A percentile compares a stretch with the other conserved stretches of the same genome.
Conservation (phyloP, 139 green algal genomes). For the Ettlia oleoabundans region DNA sequence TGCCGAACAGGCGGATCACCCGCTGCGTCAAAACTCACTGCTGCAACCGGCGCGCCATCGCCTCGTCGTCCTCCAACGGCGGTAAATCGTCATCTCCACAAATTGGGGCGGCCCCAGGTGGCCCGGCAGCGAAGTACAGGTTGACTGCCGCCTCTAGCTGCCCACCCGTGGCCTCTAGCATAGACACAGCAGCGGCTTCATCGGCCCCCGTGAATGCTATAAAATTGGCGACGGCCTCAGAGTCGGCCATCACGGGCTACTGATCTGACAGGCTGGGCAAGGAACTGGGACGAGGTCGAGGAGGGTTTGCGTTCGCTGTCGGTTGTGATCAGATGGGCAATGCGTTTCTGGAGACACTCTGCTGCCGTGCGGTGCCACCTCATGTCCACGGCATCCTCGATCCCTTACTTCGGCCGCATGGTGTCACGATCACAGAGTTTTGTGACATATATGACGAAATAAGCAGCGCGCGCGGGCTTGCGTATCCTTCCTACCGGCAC, state of each 20-base stretch:
- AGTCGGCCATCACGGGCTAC: neutral
- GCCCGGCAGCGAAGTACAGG: conserved; percentile 63
- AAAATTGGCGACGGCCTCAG: conserved; percentile 54
- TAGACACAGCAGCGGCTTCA: conserved; percentile 35
- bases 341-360: too few relatives aligned
- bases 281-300: too few relatives aligned
- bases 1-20: neutral
- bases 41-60: conserved; percentile 35
- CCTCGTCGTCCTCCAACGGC: conserved; percentile 22
- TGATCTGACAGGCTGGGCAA: neutral
- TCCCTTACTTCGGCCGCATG: too few relatives aligned
- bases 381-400: too few relatives aligned
- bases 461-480: too few relatives aligned
- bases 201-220: conserved; percentile 56
- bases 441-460: too few relatives aligned
- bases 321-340: too few relatives aligned
- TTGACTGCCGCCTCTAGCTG: conserved; percentile 70
- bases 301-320: too few relatives aligned
- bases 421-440: too few relatives aligned
- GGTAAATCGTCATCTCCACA: neutral
- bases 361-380: too few relatives aligned
- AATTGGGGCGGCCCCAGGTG: conserved; percentile 11
- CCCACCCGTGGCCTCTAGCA: conserved; percentile 61
- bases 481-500: too few relatives aligned
- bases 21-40: neutral